phyloP scores from a whole-genome alignment of 148 eudicot species.

The Dianthus caryophyllus region DNA sequence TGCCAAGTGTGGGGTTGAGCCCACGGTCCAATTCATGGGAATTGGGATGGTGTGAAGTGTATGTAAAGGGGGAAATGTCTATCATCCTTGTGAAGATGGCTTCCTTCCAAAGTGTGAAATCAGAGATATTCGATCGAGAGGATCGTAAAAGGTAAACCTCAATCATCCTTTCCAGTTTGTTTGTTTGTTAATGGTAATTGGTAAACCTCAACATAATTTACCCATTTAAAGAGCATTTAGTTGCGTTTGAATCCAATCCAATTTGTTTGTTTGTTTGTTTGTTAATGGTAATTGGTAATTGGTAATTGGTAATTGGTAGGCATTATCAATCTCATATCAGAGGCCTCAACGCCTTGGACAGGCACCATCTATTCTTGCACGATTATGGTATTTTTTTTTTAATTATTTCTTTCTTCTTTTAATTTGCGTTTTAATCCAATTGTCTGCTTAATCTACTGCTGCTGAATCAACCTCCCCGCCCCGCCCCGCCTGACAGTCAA shows the following conservation, averaged over 20 bases:
- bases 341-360: conserved; percentile 77
- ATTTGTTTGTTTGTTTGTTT: neutral
- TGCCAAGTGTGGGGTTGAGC: too few species aligned
- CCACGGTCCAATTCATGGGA: too few species aligned
- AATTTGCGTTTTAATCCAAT: neutral
- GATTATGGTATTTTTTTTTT: conserved; percentile 46
- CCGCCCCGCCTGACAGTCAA: conserved; percentile 34
- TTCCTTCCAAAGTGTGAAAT: conserved; percentile 52
- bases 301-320: too few species aligned
- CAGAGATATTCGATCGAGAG: conserved; percentile 51
- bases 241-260: neutral
- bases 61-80: too few species aligned
- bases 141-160: conserved; percentile 52
- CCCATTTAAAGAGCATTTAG: too few species aligned
- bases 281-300: too few species aligned
- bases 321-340: conserved; percentile 68
- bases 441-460: neutral
- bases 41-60: too few species aligned
- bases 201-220: too few species aligned
- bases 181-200: too few species aligned
- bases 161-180: neutral
- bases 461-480: too few species aligned
- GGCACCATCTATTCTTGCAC: conserved; percentile 62
- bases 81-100: conserved; percentile 43
- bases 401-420: neutral